Conservation (phyloP, 768 basidiomycete genomes). For the Mycena capillaripes region DNA sequence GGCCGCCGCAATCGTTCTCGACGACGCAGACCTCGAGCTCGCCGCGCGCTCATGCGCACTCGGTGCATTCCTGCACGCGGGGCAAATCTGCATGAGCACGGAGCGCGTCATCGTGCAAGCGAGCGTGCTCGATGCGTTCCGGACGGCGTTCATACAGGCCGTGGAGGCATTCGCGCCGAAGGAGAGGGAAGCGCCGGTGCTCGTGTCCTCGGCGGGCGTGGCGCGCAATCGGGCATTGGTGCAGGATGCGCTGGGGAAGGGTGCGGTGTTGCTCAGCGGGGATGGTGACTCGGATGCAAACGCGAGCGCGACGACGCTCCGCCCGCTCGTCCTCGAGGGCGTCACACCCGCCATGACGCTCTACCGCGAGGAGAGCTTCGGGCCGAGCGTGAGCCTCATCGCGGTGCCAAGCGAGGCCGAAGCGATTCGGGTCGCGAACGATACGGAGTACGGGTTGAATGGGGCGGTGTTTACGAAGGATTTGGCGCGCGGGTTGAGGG, state of each 20-base stretch:
- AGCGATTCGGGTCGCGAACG: slow-evolving; percentile 35
- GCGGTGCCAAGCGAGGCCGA: slow-evolving; percentile 34
- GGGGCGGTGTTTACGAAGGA: slow-evolving; percentile 33
- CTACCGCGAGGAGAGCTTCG: slow-evolving; percentile 34
- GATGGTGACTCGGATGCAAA: slow-evolving; percentile 33
- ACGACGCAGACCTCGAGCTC: slow-evolving; percentile 62
- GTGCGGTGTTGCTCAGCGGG: slow-evolving; percentile 32
- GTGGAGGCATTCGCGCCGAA: slow-evolving; percentile 50
- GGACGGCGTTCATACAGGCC: slow-evolving; percentile 54
- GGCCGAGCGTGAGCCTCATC: slow-evolving; percentile 35
- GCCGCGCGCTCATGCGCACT: slow-evolving; percentile 66
- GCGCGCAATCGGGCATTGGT: slow-evolving; percentile 29
- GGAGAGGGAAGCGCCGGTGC: slow-evolving; percentile 18
- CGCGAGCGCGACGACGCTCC: slow-evolving; percentile 19
- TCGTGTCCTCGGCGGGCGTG: slow-evolving; percentile 29
- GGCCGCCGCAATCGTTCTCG: slow-evolving; percentile 59
- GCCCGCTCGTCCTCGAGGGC: slow-evolving; percentile 31
- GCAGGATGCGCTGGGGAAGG: slow-evolving; percentile 31
- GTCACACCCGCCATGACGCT: slow-evolving; percentile 35
- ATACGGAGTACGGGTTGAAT: slow-evolving; percentile 33
- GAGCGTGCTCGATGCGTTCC: slow-evolving; percentile 73
- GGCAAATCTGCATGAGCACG: slow-evolving; percentile 78
- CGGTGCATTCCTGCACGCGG: slow-evolving; percentile 73
- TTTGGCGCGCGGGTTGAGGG: slow-evolving; percentile 28
- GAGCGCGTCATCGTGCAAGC: slow-evolving; percentile 78